Evolutionary conservation across 2,329 filamentous ascomycete genomes (phyloP), one percentile per base, ranked within the genome.

Genomic region (Xylaria multiplex): DNA sequence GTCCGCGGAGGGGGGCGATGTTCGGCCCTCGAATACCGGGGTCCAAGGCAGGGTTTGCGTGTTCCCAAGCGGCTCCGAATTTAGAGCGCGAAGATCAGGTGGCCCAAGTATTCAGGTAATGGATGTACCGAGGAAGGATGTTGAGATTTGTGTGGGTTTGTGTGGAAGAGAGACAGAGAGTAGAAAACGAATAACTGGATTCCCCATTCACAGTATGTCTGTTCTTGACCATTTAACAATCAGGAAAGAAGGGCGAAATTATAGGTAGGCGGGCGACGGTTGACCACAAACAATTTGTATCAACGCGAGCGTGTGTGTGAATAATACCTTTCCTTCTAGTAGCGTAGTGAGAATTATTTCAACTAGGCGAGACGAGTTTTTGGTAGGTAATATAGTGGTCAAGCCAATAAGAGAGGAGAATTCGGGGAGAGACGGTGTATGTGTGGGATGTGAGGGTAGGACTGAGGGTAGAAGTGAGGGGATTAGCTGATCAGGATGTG

Each of bases 401-500:
- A 45, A 49, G 30, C 32, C 58, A 62, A 42, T 30, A 6, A 48
- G 24, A 54, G 62, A 16, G 42, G 19, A 50, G 53, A 16, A 19
- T 43, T 52, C 46, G 59, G 58, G 30, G 61, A 46, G 43, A 45
- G 48, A 59, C n/a, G 52, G 65, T 43, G 45, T 50, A 59, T 27
- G 43, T 24, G 40, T 37, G 53, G 53, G 46, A 62, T 49, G 27
- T n/a, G 11, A 40, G 37, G 50, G 49, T 24, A 52, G 6, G 35
- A 9, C 30, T 40, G 37, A 27, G 42, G 48, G 30, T 30, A 42
- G 14, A 50, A 22, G 27, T 65, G 66, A 60, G 59, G 54, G 64
- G 67, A 68, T 63, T 65, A 68, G 66, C 46, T 62, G 64, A 64
- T 40, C 35, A 30, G 56, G 14, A 58, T 27, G 22, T 52, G 49